Base-by-base conservation (phyloP, 345 rosid species). In the Gossypium mustelinum region DNA sequence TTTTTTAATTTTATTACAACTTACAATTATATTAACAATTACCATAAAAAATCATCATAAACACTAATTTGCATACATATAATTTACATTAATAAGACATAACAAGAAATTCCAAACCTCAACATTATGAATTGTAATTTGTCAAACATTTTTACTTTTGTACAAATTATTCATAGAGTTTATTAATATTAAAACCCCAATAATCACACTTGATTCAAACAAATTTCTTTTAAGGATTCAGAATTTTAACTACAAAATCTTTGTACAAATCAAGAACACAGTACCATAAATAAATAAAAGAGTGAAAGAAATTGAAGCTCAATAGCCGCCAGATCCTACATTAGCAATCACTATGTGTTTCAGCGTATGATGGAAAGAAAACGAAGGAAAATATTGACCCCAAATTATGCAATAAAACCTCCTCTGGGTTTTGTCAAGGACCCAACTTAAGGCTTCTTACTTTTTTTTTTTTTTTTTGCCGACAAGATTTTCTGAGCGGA, bases 401-500 rank as follows among this genome's bases (percentile, higher is more conserved):
- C 43, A 47, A 76, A 70, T 70, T 34, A 51, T 62, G 75, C 62
- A 70, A 70, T 0, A 9, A 14, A 27, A 58, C 48, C 20, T 51
- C 41, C 41, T 27, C 67, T 73, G 17, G 41, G 41, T 22, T 18
- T 56, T 54, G 39, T 39, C 11, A 20, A 34, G 51, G 63, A 65
- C 48, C 52, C 43, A 60, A 50, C 44, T 68, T 47, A 76, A 70
- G 29, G 48, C 58, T 57, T 57, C 61, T 57, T 13, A 57, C 22
- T 10, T 57, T 4, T 22, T 41, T 52, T 39, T 20, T 7, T 22
- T 48, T 25, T 51, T 2, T 69, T 69, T 51, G 27, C 69, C 75
- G 79, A 76, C 79, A 76, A 41, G 52, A 60, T 50, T 29, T 59
- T 22, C 17, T 51, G 62, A 39, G 43, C 75, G 75, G 79, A 70